phyloP scores from a whole-genome alignment of 2,329 filamentous ascomycete species.

The Nectriaceae sp. region DNA sequence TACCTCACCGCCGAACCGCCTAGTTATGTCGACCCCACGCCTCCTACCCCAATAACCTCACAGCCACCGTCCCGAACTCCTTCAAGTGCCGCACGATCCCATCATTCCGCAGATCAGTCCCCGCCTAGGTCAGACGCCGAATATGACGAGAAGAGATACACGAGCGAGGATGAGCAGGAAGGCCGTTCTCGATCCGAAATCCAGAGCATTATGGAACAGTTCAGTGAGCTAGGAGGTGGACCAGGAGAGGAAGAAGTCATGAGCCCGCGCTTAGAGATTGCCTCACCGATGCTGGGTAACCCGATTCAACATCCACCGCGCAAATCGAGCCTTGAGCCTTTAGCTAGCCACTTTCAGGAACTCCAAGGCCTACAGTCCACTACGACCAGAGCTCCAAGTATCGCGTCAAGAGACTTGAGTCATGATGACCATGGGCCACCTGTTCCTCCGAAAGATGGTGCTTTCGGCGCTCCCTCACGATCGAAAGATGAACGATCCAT shows the following conservation, averaged over 20 bases:
- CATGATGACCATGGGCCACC: constrained; percentile 54
- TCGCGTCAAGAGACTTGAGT: constrained; percentile 41
- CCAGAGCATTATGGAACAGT: constrained; percentile 97
- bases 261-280: constrained; percentile 82
- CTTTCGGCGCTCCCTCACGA: constrained; percentile 41
- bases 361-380: constrained; percentile 45
- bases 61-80: constrained; percentile 61
- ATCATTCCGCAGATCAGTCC: constrained; percentile 46
- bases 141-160: constrained; percentile 58
- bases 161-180: constrained; percentile 66
- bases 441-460: constrained; percentile 61
- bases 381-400: constrained; percentile 39
- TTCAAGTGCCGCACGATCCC: constrained; percentile 54
- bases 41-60: constrained; percentile 56
- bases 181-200: constrained; percentile 81
- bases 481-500: constrained; percentile 40
- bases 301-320: constrained; percentile 74
- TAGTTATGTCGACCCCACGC: constrained; percentile 59
- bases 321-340: constrained; percentile 81
- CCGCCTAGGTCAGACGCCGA: constrained; percentile 55
- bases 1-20: constrained; percentile 50
- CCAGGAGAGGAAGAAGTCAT: constrained; percentile 82
- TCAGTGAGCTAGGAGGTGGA: constrained; percentile 72
- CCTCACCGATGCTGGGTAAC: constrained; percentile 74
- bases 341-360: constrained; percentile 54